Evolutionary conservation across 169 alveolate species (phyloP), one percentile per base, ranked within the genome.

Genomic region (Plasmodium gaboni): DNA sequence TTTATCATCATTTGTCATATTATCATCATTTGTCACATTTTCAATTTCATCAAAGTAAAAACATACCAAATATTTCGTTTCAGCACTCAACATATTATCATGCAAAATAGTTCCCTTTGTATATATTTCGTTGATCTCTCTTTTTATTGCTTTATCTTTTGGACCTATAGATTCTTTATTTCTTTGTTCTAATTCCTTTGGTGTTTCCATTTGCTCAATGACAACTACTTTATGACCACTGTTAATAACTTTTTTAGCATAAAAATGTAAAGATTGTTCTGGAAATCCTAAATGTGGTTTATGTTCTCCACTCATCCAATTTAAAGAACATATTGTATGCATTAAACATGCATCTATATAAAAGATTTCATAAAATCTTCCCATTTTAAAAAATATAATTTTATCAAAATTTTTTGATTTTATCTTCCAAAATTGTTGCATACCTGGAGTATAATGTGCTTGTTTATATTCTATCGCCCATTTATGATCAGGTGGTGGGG

Each of bases 251-350:
- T 90, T 94, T 61, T 94, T 94, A 0, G 99, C 98, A 69, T 97
- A 98, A 60, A 95, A 93, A 73, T 98, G 99, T 15, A 98, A 91
- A n/a, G 98, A 96, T 76, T 97, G 98, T 93, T 99, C 99, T 1
- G 99, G 99, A 86, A 99, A 99, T 1, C 99, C 99, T 48, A 98
- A 98, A 92, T 99, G 99, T 26, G 99, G 98, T 88, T 97, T 98
- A 42, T 97, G 95, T 28, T 97, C 99, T 9, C 97, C 97, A 32
- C 99, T 99, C 99, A 98, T 98, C 99, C 99, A 99, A 78, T 98
- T 97, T 70, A 99, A 94, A 46, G 97, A 99, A 46, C 98, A 94
- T 9, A 97, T 92, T 74, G 96, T 95, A 78, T 98, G 98, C 13
- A 98, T 97, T 13, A 98, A 95, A 71, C 98, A 97, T 0, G 99